Evolutionary conservation across 495 filamentous ascomycete species (phyloP).

Genomic region (Neurospora sp.): DNA sequence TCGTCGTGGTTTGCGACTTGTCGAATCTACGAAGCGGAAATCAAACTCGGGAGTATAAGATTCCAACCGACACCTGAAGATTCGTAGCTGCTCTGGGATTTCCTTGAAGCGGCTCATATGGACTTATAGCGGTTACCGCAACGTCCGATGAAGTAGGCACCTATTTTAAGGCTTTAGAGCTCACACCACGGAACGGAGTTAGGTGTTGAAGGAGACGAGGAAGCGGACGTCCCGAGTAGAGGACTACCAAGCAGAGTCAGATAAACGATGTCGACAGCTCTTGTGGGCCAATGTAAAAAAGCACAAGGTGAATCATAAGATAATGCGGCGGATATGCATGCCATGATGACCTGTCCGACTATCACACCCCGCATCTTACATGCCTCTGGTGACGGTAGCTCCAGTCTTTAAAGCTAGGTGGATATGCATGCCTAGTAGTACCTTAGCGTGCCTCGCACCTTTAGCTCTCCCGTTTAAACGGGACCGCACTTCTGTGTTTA

Average conservation of each 20-base stretch:
- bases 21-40: not conserved
- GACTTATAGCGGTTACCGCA: not conserved
- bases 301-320: not conserved
- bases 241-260: not conserved
- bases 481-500: not conserved
- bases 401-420: not conserved
- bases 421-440: not conserved
- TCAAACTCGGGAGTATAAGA: not conserved
- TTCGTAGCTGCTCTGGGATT: not conserved
- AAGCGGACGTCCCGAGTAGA: not conserved
- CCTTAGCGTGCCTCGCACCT: not conserved
- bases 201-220: not conserved
- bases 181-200: not conserved
- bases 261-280: not conserved
- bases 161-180: not conserved
- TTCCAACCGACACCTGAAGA: not conserved
- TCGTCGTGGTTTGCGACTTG: not conserved
- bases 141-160: not conserved
- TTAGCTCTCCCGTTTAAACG: not conserved
- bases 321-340: not conserved
- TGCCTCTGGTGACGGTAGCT: not conserved
- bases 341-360: not conserved
- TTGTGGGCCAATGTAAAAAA: not conserved
- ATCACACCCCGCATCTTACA: not conserved
- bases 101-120: not conserved